A percentile compares a stretch with the other conserved stretches of the same genome.
These are phyloP conservation scores for Miscanthus lutarioriparius DNA, from an alignment of 176 grass and related monocot species.

Conservation along the genomic window DNA sequence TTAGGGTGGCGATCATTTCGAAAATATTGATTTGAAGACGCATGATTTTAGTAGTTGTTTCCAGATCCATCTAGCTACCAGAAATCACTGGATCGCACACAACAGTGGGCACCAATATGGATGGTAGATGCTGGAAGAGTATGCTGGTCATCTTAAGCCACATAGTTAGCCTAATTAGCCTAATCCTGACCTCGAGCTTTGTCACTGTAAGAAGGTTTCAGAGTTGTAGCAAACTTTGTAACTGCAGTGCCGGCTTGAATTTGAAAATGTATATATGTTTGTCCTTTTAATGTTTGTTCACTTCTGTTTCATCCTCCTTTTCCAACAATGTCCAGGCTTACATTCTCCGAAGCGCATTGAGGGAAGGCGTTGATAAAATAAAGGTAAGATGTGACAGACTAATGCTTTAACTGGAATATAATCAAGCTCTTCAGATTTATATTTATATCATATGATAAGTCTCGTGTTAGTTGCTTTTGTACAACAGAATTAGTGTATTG, in stretches of 20 bases:
- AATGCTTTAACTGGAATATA: slow-evolving; percentile 20
- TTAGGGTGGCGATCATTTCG: not conserved
- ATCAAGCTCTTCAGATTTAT: not conserved
- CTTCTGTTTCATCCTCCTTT: slow-evolving; percentile 14
- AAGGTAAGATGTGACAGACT: slow-evolving; percentile 44
- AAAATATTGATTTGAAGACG: not conserved
- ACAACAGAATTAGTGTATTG: not conserved
- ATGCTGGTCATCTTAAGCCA: not conserved
- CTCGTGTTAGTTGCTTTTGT: slow-evolving; percentile 14
- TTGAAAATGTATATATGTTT: not conserved
- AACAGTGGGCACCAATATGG: not conserved
- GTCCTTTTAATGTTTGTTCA: slow-evolving; percentile 7
- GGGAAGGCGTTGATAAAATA: slow-evolving; percentile 58
- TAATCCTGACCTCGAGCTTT: not conserved
- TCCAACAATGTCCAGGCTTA: slow-evolving; percentile 47
- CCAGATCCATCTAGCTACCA: not conserved
- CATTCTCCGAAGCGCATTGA: slow-evolving; percentile 50
- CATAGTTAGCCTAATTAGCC: not conserved
- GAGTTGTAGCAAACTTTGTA: not conserved
- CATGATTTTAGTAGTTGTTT: not conserved
- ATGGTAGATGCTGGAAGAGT: not conserved
- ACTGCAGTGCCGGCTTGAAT: slow-evolving; percentile 8
- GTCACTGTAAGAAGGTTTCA: not conserved
- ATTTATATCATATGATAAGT: slow-evolving; percentile 18
- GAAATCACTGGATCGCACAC: not conserved